Conservation (phyloP, 306 rosid genomes). For the Arachis stenosperma region DNA sequence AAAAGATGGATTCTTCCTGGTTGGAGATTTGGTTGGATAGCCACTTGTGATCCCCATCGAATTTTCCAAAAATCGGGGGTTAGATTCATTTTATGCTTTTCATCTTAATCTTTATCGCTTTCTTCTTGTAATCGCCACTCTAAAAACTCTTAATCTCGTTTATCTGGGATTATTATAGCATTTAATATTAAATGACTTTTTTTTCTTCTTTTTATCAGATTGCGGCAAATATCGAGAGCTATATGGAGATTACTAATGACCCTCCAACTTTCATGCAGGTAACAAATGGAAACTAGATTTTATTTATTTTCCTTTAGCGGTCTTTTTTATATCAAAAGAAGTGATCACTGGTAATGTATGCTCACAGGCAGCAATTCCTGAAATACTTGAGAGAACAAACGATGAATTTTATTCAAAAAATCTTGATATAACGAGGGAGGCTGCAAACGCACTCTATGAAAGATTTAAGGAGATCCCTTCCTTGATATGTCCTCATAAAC, state of each 20-base stretch:
- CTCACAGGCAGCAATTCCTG: slow-evolving; percentile 67
- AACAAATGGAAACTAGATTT: slow-evolving; percentile 22
- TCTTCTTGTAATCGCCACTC: not conserved
- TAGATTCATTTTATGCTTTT: slow-evolving; percentile 15
- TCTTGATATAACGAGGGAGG: slow-evolving; percentile 47
- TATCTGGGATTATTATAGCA: not conserved
- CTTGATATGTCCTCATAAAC: slow-evolving; percentile 67
- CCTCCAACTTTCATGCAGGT: slow-evolving; percentile 72
- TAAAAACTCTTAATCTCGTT: not conserved
- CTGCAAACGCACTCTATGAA: slow-evolving; percentile 51
- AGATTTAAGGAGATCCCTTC: slow-evolving; percentile 58
- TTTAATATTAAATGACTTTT: not conserved
- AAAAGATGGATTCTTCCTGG: slow-evolving; percentile 78
- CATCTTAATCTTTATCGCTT: not conserved
- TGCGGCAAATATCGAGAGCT: slow-evolving; percentile 44
- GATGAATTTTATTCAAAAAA: slow-evolving; percentile 49
- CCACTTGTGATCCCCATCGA: slow-evolving; percentile 55
- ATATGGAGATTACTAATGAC: slow-evolving; percentile 52
- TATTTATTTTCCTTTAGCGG: no score
- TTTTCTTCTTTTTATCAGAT: slow-evolving; percentile 45
- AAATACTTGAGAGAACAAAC: slow-evolving; percentile 53
- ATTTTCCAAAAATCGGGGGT: slow-evolving; percentile 61
- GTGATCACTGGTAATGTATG: slow-evolving; percentile 2
- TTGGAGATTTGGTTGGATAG: slow-evolving; percentile 75
- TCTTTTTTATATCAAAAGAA: not conserved